A percentile compares a stretch with the other conserved stretches of the same genome.
Conservation (phyloP, 2,329 filamentous ascomycete genomes). For the Fusarium lyarnte region DNA sequence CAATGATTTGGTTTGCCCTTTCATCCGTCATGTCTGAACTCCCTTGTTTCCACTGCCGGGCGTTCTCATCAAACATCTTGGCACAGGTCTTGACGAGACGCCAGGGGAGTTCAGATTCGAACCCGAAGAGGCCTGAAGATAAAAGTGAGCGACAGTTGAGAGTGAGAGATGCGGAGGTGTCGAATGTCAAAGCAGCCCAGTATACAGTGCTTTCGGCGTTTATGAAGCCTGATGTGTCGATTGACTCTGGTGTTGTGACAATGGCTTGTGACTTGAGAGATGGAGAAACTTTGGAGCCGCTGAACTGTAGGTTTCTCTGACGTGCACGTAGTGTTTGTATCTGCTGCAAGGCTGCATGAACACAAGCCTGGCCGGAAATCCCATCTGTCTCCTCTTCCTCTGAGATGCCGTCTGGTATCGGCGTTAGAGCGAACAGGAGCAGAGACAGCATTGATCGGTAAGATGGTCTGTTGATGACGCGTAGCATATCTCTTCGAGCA, state of each 20-base stretch:
- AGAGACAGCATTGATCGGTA: conserved; percentile 54
- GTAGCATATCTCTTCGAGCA: conserved; percentile 51
- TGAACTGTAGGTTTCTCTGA: conserved; percentile 53
- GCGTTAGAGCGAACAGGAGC: conserved; percentile 53
- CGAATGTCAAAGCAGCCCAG: conserved; percentile 54
- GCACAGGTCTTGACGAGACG: conserved; percentile 42
- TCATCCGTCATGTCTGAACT: conserved; percentile 46
- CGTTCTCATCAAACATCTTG: conserved; percentile 44
- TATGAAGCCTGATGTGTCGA: conserved; percentile 48
- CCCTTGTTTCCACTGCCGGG: conserved; percentile 39
- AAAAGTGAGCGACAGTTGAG: conserved; percentile 52
- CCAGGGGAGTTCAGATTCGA: conserved; percentile 46
- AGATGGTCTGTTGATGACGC: conserved; percentile 52
- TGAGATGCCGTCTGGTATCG: conserved; percentile 51
- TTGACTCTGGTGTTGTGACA: conserved; percentile 40
- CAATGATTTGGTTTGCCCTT: conserved; percentile 45
- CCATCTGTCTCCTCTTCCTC: conserved; percentile 54
- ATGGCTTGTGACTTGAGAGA: conserved; percentile 32
- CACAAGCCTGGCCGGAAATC: conserved; percentile 51
- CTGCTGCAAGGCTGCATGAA: conserved; percentile 54
- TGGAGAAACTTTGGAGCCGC: conserved; percentile 51
- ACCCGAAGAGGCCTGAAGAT: conserved; percentile 51
- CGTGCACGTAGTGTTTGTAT: conserved; percentile 52
- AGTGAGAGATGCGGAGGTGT: conserved; percentile 53
- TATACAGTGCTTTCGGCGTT: conserved; percentile 52